Conservation (phyloP, 257 asterid species). For the Coffea eugenioides region DNA sequence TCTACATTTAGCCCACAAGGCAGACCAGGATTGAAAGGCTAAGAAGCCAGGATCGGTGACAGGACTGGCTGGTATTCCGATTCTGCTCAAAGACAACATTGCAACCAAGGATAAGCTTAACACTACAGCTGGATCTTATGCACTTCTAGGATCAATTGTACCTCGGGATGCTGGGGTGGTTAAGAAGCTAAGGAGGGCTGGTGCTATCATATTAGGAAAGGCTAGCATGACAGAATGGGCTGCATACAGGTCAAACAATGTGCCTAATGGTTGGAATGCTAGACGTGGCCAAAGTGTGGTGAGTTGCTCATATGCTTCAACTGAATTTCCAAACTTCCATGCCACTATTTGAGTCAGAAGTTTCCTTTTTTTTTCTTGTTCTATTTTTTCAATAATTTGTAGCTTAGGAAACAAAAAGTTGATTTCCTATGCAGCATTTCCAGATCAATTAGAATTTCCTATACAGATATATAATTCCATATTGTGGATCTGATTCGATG, state of each 20-base stretch:
- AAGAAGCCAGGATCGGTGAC: too few species aligned
- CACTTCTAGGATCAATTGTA: constrained; percentile 40
- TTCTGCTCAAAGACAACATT: constrained; percentile 43
- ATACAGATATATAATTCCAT: neutral
- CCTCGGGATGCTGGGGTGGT: constrained; percentile 47
- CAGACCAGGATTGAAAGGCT: too few species aligned
- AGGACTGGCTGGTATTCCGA: constrained; percentile 42
- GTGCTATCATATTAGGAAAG: constrained; percentile 51
- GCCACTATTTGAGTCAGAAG: neutral
- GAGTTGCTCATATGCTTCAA: constrained; percentile 3
- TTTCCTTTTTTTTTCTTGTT: neutral
- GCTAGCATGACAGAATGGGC: neutral
- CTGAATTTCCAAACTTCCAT: neutral
- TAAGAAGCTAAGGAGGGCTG: constrained; percentile 35
- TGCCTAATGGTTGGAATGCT: too few species aligned
- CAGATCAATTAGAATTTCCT: neutral
- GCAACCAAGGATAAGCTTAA: constrained; percentile 51
- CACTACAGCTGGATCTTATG: constrained; percentile 51
- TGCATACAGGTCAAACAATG: too few species aligned
- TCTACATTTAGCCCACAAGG: too few species aligned
- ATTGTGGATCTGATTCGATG: neutral
- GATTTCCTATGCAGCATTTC: neutral
- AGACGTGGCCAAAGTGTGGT: constrained; percentile 54
- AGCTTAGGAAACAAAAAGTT: neutral
- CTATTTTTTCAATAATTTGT: neutral